Conservation (phyloP, 140 eudicot species). For the Erigeron philadelphicus region DNA sequence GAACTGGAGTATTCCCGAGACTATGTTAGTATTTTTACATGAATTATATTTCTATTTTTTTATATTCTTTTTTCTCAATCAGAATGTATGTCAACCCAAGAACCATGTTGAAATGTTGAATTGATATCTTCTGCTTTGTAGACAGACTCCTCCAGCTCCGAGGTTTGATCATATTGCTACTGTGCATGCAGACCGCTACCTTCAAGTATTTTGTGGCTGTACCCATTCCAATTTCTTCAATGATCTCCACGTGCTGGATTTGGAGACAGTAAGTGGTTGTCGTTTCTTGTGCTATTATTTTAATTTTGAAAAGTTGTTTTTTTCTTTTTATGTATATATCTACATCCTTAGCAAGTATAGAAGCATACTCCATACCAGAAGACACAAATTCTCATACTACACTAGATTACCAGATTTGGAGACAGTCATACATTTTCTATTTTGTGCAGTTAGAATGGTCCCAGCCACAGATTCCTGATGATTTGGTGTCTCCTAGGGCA, state of each 20-base stretch:
- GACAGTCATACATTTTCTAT: slow-evolving; percentile 8
- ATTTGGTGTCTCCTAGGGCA: slow-evolving; percentile 80
- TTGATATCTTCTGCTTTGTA: slow-evolving; percentile 40
- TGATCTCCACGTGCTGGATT: slow-evolving; percentile 81
- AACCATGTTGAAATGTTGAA: slow-evolving; percentile 14
- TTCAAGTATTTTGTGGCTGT: slow-evolving; percentile 88
- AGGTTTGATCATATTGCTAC: slow-evolving; percentile 91
- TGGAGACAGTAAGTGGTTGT: slow-evolving; percentile 65
- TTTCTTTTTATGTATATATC: neutral
- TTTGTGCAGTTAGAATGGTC: slow-evolving; percentile 89
- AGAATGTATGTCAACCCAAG: slow-evolving; percentile 12
- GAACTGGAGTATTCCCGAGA: slow-evolving; percentile 62
- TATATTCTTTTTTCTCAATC: neutral
- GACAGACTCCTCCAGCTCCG: slow-evolving; percentile 90
- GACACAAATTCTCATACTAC: neutral
- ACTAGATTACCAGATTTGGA: slow-evolving; percentile 1
- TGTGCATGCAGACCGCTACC: slow-evolving; percentile 80
- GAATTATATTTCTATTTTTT: slow-evolving; percentile 4
- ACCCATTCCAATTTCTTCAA: slow-evolving; percentile 84
- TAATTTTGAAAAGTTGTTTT: neutral
- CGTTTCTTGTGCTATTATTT: slow-evolving; percentile 9
- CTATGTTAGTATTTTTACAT: slow-evolving; percentile 46
- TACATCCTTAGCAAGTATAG: slow-evolving; percentile 3
- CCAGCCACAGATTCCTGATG: slow-evolving; percentile 82
- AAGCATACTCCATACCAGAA: neutral